phyloP scores from a whole-genome alignment of 208 protist species.

The Histomonas meleagridis region DNA sequence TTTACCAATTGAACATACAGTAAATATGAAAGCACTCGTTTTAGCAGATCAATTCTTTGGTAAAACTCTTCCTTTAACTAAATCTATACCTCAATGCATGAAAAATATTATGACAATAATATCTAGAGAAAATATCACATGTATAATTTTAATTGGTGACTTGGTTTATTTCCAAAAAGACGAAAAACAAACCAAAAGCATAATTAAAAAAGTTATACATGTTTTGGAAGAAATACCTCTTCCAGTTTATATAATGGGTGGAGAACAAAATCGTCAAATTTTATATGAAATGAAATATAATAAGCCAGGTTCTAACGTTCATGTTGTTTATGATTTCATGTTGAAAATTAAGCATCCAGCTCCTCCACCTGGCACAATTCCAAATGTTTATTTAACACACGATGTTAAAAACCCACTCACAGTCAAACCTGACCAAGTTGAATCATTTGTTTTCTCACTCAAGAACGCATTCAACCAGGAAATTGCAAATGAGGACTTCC shows the following conservation, averaged over 20 bases:
- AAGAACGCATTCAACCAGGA: background rate
- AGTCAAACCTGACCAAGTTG: background rate
- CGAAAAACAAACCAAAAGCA: background rate
- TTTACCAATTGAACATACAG: too few relatives aligned
- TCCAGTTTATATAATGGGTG: background rate
- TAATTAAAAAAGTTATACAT: background rate
- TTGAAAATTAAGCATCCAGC: background rate
- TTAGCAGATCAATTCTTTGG: background rate
- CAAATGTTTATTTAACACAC: background rate
- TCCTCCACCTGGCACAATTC: background rate
- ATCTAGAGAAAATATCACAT: background rate
- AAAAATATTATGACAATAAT: background rate
- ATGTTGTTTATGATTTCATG: background rate
- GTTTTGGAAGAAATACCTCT: background rate
- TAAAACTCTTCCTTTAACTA: background rate
- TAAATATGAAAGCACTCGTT: slow-evolving; percentile 24
- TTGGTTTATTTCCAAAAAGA: background rate
- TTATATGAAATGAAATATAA: background rate
- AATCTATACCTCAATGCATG: background rate
- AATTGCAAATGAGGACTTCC: background rate
- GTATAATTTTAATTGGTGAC: background rate
- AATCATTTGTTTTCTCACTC: background rate
- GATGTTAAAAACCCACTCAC: background rate
- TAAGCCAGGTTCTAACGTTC: background rate
- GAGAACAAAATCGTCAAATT: background rate